phyloP scores from a whole-genome alignment of 2,329 filamentous ascomycete genomes.

The Pestalotiopsis sp. region DNA sequence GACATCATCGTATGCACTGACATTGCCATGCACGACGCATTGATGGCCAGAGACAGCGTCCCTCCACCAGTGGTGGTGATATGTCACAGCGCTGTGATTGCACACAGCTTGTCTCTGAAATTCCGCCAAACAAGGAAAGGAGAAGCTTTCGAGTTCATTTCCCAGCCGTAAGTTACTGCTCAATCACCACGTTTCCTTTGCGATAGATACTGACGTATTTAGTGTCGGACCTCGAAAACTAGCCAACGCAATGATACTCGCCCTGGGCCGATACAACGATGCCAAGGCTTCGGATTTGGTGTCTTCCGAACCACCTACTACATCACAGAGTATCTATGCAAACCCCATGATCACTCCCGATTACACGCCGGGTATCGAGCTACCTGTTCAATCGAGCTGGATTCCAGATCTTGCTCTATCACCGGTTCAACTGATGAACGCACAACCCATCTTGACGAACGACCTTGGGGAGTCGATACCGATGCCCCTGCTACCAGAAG shows the following conservation, averaged over 20 bases:
- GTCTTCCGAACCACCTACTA: conserved; percentile 17
- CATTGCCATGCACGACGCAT: conserved; percentile 19
- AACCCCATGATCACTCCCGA: neutral
- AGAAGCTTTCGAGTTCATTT: conserved; percentile 37
- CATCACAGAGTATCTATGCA: neutral
- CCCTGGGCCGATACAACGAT: neutral
- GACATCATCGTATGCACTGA: conserved; percentile 29
- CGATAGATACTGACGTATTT: neutral
- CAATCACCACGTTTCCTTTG: neutral
- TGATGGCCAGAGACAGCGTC: conserved; percentile 12
- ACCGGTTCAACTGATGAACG: neutral
- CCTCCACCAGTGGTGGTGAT: conserved; percentile 33
- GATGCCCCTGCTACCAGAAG: neutral
- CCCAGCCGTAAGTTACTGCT: conserved; percentile 37
- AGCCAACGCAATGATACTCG: conserved; percentile 30
- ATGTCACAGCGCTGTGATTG: conserved; percentile 33
- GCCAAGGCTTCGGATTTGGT: neutral
- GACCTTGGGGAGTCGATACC: neutral
- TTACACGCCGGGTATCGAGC: neutral
- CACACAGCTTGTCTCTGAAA: conserved; percentile 24
- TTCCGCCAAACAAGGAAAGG: neutral
- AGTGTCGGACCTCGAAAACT: conserved; percentile 41
- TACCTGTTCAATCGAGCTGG: neutral
- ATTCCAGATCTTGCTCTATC: neutral
- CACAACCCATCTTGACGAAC: neutral